A percentile compares a stretch with the other conserved stretches of the same genome.
Evolutionary conservation across 768 basidiomycete species (phyloP).

Genomic region (Mycena latifolia): DNA sequence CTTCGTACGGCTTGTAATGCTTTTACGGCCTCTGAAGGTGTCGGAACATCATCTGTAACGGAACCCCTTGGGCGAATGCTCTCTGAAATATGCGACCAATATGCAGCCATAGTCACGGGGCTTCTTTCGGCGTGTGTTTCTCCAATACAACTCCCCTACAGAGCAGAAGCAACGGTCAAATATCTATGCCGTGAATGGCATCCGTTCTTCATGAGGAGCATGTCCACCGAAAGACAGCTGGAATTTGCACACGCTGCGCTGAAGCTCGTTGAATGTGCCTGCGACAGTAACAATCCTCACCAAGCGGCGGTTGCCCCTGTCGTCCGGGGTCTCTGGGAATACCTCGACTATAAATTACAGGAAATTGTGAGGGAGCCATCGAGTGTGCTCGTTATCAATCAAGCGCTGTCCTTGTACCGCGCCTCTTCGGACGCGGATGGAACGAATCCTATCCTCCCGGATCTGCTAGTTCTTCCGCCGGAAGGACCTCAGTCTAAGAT

Average conservation of each 20-base stretch:
- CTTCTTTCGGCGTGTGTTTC: constrained; percentile 5
- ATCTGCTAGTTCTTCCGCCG: too few species aligned
- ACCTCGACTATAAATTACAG: background rate
- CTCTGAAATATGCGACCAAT: background rate
- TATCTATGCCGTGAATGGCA: background rate
- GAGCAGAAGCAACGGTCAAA: background rate
- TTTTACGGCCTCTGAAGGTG: background rate
- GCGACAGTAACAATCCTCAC: background rate
- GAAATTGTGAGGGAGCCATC: too few species aligned
- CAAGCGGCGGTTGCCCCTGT: background rate
- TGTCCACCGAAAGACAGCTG: background rate
- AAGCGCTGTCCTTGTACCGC: too few species aligned
- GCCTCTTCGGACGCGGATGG: too few species aligned
- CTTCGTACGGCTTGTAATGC: background rate
- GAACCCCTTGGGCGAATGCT: background rate
- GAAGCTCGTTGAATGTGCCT: background rate
- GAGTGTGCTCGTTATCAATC: too few species aligned
- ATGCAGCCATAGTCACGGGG: background rate
- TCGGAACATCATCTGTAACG: background rate
- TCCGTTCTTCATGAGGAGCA: background rate
- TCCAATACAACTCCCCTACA: background rate
- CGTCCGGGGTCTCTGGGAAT: background rate
- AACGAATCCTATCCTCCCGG: too few species aligned
- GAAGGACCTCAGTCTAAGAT: too few species aligned
- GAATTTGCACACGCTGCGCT: background rate